Evolutionary conservation across 495 filamentous ascomycete genomes (phyloP).

Genomic region (Hyaloscypha bicolor): DNA sequence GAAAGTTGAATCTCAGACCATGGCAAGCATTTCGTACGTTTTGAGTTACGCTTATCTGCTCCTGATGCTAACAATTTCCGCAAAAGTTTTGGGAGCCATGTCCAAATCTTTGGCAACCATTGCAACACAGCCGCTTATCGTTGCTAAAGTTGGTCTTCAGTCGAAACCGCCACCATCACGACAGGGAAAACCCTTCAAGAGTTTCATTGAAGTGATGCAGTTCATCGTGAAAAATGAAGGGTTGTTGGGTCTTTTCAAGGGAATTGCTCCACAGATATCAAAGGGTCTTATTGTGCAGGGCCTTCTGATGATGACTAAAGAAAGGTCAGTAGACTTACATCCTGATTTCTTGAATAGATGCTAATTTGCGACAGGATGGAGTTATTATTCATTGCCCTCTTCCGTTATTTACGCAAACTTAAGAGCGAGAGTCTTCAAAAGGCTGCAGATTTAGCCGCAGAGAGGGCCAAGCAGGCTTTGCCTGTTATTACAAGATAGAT

Average conservation of each 20-base stretch:
- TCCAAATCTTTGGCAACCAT: constrained; percentile 94
- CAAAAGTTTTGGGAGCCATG: constrained; percentile 81
- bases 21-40: constrained; percentile 90
- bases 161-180: constrained; percentile 84
- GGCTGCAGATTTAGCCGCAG: constrained; percentile 58
- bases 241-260: constrained; percentile 83
- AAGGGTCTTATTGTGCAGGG: constrained; percentile 96
- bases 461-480: constrained; percentile 50
- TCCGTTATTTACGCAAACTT: constrained; percentile 75
- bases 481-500: constrained; percentile 50
- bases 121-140: constrained; percentile 92
- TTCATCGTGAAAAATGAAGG: constrained; percentile 93
- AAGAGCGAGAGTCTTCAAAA: constrained; percentile 71
- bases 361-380: constrained; percentile 67
- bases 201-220: constrained; percentile 91
- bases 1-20: constrained; percentile 73
- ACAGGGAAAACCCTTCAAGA: constrained; percentile 91
- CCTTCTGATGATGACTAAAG: constrained; percentile 99
- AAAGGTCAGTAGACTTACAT: constrained; percentile 63
- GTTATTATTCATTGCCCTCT: constrained; percentile 83
- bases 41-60: neutral
- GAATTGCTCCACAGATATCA: constrained; percentile 89
- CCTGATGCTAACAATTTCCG: constrained; percentile 22
- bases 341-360: neutral
- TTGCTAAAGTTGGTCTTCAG: constrained; percentile 96